Conservation (phyloP, 164 flowering plant genomes). For the Pachysandra terminalis region DNA sequence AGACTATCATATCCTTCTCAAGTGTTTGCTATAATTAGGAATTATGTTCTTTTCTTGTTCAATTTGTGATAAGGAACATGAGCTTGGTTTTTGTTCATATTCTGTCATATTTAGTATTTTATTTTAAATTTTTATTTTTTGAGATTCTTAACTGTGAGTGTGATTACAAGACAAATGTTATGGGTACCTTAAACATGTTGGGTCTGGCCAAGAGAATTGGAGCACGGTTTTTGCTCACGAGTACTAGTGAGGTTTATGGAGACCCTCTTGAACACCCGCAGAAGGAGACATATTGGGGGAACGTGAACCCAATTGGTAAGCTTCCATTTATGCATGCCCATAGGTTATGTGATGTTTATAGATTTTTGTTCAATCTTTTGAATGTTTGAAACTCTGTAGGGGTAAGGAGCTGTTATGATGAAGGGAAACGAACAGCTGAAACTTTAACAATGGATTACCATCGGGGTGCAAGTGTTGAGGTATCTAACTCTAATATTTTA, state of each 20-base stretch:
- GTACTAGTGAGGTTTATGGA: slow-evolving; percentile 97
- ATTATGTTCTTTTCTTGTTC: neutral
- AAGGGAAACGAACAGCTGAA: slow-evolving; percentile 92
- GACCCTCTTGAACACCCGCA: slow-evolving; percentile 98
- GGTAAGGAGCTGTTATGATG: slow-evolving; percentile 93
- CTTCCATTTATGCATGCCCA: neutral
- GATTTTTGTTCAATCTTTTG: slow-evolving; percentile 2
- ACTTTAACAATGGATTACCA: slow-evolving; percentile 93
- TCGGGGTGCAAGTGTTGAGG: slow-evolving; percentile 88
- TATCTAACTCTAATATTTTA: slow-evolving; percentile 16
- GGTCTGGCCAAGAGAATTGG: slow-evolving; percentile 96
- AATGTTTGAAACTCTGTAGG: slow-evolving; percentile 35
- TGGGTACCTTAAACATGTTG: slow-evolving; percentile 96
- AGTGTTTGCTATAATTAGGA: neutral
- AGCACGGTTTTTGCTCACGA: slow-evolving; percentile 81
- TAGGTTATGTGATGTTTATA: neutral
- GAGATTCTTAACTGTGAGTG: slow-evolving; percentile 42
- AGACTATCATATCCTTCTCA: slow-evolving; percentile 88
- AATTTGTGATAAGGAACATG: too few relatives aligned
- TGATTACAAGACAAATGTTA: slow-evolving; percentile 89
- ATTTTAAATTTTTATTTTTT: neutral
- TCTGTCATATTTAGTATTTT: too few relatives aligned
- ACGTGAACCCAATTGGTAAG: slow-evolving; percentile 93
- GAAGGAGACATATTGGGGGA: slow-evolving; percentile 94
- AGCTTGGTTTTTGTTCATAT: neutral